These are phyloP conservation scores for Neofusicoccum kwambonambiense DNA, from an alignment of 2,329 filamentous ascomycete species.

Conservation along the genomic window DNA sequence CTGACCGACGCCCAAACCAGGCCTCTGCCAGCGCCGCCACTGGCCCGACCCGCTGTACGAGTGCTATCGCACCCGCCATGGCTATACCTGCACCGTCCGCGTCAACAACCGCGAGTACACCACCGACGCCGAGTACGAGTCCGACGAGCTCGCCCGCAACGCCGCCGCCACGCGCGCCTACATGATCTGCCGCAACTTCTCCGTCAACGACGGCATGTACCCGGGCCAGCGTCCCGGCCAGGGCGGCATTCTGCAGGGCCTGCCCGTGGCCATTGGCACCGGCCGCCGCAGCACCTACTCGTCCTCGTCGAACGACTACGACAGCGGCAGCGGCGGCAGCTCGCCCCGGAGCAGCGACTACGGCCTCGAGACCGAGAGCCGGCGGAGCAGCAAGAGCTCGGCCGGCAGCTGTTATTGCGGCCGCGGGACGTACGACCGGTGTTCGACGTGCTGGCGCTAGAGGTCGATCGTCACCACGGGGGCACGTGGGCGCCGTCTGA, in stretches of 20 bases:
- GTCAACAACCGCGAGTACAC: conserved; percentile 97
- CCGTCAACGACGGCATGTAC: conserved; percentile 91
- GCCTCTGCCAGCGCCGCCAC: conserved; percentile 89
- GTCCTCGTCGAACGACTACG: conserved; percentile 45
- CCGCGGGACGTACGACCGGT: conserved; percentile 27
- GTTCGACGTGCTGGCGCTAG: conserved; percentile 11
- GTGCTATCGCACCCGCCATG: conserved; percentile 69
- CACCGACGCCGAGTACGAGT: conserved; percentile 81
- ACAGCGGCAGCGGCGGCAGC: conserved; percentile 54
- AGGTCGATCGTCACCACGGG: neutral
- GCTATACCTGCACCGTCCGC: conserved; percentile 85
- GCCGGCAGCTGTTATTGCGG: conserved; percentile 34
- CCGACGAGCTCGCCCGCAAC: conserved; percentile 80
- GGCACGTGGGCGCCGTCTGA: neutral
- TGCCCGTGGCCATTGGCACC: conserved; percentile 64
- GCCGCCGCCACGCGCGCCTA: conserved; percentile 95
- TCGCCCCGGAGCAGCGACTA: conserved; percentile 52
- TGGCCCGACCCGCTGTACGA: conserved; percentile 92
- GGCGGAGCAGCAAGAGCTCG: conserved; percentile 35
- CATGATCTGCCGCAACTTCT: conserved; percentile 97
- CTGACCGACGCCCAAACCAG: conserved; percentile 46
- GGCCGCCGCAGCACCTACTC: conserved; percentile 52
- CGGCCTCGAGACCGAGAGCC: conserved; percentile 39
- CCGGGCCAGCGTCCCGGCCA: conserved; percentile 56
- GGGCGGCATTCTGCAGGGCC: conserved; percentile 56